These are phyloP conservation scores for Phytophthora uliginosa DNA, from an alignment of 352 stramenopile genomes.

Conservation along the genomic window DNA sequence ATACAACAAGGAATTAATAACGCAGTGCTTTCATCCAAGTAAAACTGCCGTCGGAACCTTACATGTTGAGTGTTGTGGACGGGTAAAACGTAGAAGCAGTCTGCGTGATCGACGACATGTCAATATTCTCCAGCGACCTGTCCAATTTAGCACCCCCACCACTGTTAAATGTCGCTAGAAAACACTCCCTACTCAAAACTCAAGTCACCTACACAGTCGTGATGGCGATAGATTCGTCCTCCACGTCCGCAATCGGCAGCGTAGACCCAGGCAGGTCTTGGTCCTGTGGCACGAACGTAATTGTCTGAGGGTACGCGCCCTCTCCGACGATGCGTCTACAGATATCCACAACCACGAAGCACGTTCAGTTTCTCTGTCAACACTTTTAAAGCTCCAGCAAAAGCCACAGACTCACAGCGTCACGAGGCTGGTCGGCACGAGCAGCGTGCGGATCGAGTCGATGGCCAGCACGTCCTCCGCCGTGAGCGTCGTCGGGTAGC, in stretches of 20 bases:
- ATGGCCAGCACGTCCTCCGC: conserved; percentile 34
- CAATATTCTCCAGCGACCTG: conserved; percentile 43
- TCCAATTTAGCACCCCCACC: not conserved
- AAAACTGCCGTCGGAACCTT: not conserved
- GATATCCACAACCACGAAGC: not conserved
- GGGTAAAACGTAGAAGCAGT: conserved; percentile 37
- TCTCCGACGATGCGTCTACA: conserved; percentile 34
- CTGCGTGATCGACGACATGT: conserved; percentile 42
- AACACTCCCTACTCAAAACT: not conserved
- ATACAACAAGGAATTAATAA: not conserved
- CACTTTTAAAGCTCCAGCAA: not conserved
- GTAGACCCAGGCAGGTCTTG: conserved; percentile 34
- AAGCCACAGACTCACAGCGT: conserved; percentile 31
- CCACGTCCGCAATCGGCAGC: conserved; percentile 24
- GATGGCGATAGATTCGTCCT: conserved; percentile 25
- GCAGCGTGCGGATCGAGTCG: conserved; percentile 41
- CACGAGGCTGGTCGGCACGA: conserved; percentile 31
- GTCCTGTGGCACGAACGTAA: conserved; percentile 42
- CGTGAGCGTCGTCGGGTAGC: conserved; percentile 29
- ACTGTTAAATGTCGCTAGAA: not conserved
- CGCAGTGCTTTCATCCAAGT: not conserved
- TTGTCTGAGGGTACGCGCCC: conserved; percentile 29
- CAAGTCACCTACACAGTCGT: conserved; percentile 34
- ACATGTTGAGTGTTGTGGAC: conserved; percentile 42
- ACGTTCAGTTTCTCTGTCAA: not conserved